Evolutionary conservation across 495 filamentous ascomycete genomes (phyloP).

Genomic region (Aspergillus kassunensis): DNA sequence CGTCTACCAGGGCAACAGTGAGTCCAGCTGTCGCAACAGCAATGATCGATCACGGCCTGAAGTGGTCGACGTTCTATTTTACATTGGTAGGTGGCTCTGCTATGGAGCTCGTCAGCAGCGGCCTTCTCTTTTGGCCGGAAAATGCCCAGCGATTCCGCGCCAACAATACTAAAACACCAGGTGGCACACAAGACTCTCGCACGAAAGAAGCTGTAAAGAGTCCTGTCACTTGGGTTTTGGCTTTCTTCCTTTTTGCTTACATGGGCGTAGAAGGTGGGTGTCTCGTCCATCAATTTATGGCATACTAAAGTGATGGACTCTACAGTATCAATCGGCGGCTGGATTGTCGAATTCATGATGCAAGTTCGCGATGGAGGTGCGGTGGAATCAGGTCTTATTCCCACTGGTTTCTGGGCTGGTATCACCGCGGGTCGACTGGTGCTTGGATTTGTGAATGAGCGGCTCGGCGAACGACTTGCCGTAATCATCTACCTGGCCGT

Average conservation of each 20-base stretch:
- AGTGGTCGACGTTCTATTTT: conserved; percentile 4
- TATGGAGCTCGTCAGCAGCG: conserved; percentile 1
- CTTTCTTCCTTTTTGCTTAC: conserved; percentile 13
- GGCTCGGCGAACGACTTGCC: conserved; percentile 57
- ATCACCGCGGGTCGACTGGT: conserved; percentile 57
- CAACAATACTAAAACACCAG: conserved; percentile 6
- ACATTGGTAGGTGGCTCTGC: conserved; percentile 1
- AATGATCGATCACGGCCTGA: conserved; percentile 9
- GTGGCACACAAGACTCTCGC: not conserved
- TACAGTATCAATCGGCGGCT: conserved; percentile 11
- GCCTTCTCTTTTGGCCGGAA: conserved; percentile 10
- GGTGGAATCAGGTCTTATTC: conserved; percentile 9
- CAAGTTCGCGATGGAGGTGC: conserved; percentile 6
- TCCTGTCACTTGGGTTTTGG: conserved; percentile 9
- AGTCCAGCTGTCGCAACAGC: conserved; percentile 9
- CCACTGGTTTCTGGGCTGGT: conserved; percentile 28
- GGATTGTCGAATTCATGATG: conserved; percentile 16
- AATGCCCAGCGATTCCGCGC: conserved; percentile 1
- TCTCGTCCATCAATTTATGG: not conserved
- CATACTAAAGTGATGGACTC: not conserved
- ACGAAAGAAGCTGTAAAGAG: conserved; percentile 9
- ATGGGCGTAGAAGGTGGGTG: conserved; percentile 12
- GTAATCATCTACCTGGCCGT: conserved; percentile 27
- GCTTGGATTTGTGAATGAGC: conserved; percentile 58
- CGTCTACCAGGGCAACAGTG: not conserved